Base-by-base conservation (phyloP, 1,284 basidiomycete species). In the Neotropicomus parvogracilis region DNA sequence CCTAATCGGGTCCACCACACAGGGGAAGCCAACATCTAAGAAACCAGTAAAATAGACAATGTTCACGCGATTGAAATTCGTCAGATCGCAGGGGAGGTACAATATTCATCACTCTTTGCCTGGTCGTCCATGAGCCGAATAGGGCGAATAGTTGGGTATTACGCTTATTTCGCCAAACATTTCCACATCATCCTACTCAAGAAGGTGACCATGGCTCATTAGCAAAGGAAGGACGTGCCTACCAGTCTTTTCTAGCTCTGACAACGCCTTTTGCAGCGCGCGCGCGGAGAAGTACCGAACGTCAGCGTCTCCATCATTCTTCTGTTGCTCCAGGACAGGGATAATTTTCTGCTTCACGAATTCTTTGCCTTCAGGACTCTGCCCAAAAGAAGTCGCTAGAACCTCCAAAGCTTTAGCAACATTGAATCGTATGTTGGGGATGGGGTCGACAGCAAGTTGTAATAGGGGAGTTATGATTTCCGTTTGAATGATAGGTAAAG, bases 361-460 rank as follows among this genome's bases (percentile, higher is more conserved):
- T 56, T 85, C 80, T 52, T 78, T 79, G 9, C 94, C 95, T 49
- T 91, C 90, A 3, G 83, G 70, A 27, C 75, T 75, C 44, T 67
- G 69, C 11, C 77, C 80, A 52, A 92, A 85, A 1, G 88, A 83
- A 16, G 73, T 73, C 0, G 90, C 89, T 46, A 97, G 76, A 21
- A 91, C 84, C 72, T 97, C 93, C 58, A 97, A 75, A 16, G 91
- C 88, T 70, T 98, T 98, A 38, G 95, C 91, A 28, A 98, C 94
- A 68, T 99, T 99, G 80, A 99, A 99, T 36, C 97, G 89, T 68
- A 99, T 99, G 72, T 99, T 99, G 49, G 97, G 97, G 63, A 99
- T 99, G 9, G 92, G 86, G 68, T 99, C 97, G 46, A 79, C 77
- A 17, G 91, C 88, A 47, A 99, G 82, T 53, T 85, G 79, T 48